These are phyloP conservation scores for Rhodotorula taiwanensis DNA, from an alignment of 768 basidiomycete genomes.

Conservation along the genomic window DNA sequence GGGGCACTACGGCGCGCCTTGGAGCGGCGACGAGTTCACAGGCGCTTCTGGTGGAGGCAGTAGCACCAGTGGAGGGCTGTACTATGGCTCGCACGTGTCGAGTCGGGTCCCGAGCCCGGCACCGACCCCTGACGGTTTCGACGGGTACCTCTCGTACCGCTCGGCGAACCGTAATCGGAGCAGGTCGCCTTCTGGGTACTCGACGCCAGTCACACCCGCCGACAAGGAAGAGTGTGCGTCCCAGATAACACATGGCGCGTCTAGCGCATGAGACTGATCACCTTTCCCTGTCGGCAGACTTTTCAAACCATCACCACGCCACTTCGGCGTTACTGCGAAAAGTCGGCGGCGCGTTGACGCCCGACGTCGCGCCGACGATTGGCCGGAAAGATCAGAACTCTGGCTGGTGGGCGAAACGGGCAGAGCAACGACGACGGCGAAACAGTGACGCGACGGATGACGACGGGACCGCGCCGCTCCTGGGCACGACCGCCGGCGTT, in stretches of 20 bases:
- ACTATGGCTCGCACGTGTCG: conserved; percentile 18
- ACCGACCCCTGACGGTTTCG: conserved; percentile 6
- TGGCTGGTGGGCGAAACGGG: conserved; percentile 28
- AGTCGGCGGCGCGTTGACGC: conserved; percentile 21
- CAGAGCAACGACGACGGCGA: conserved; percentile 16
- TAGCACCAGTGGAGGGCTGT: no score
- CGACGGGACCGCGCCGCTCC: conserved; percentile 8
- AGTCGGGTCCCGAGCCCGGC: conserved; percentile 19
- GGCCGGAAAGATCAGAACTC: conserved; percentile 21
- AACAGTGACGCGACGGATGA: conserved; percentile 6
- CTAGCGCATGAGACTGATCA: no score
- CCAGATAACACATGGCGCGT: not conserved
- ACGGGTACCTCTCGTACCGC: conserved; percentile 22
- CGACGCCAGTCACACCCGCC: conserved; percentile 4
- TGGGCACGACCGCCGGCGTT: not conserved
- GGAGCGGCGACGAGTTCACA: conserved; percentile 10
- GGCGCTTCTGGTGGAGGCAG: not conserved
- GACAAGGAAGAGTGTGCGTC: conserved; percentile 33
- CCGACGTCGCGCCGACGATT: conserved; percentile 26
- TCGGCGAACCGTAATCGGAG: conserved; percentile 9
- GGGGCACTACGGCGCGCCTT: not conserved
- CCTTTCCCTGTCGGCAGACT: not conserved
- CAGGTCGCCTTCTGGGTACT: conserved; percentile 6
- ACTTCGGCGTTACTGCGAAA: conserved; percentile 31
- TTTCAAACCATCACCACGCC: conserved; percentile 21